These are phyloP conservation scores for Fonsecaea erecta DNA, from an alignment of 2,329 filamentous ascomycete species.

Conservation along the genomic window DNA sequence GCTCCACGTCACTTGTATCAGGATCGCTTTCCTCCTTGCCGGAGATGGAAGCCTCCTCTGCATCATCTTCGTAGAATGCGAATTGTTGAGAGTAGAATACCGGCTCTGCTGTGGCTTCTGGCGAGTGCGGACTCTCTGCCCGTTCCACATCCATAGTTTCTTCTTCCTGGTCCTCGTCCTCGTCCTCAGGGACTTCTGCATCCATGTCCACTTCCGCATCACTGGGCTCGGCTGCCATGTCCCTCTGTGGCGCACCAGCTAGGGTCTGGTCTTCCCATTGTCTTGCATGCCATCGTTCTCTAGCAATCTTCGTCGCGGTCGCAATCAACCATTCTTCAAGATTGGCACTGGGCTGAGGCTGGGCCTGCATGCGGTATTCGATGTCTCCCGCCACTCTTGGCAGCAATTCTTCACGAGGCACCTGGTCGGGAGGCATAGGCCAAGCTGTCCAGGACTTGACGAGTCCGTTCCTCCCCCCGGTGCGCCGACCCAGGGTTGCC, in stretches of 20 bases:
- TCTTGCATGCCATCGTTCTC: slow-evolving; percentile 57
- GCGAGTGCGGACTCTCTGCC: slow-evolving; percentile 4
- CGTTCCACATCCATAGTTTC: neutral
- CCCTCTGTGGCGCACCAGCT: neutral
- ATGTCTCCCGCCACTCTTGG: slow-evolving; percentile 37
- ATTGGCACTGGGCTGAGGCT: slow-evolving; percentile 57
- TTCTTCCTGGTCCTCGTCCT: neutral
- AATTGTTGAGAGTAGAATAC: slow-evolving; percentile 28
- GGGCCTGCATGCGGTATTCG: slow-evolving; percentile 13
- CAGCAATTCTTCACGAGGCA: slow-evolving; percentile 64
- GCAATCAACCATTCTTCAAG: slow-evolving; percentile 74
- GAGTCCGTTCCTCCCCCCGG: slow-evolving; percentile 46
- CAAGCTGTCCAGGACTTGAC: slow-evolving; percentile 78
- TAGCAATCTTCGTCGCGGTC: slow-evolving; percentile 68
- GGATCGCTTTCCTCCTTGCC: slow-evolving; percentile 36
- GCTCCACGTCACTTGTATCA: slow-evolving; percentile 17
- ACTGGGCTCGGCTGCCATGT: neutral
- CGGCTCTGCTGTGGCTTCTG: slow-evolving; percentile 10
- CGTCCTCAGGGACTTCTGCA: neutral
- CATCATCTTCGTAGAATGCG: slow-evolving; percentile 18
- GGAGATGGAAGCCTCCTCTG: slow-evolving; percentile 29
- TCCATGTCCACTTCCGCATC: slow-evolving; percentile 6
- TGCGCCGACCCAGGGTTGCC: slow-evolving; percentile 35
- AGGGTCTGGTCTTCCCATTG: slow-evolving; percentile 14
- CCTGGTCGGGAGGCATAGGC: slow-evolving; percentile 68